Base-by-base conservation (phyloP, 2,329 filamentous ascomycete genomes). In the Diaporthe sp. region DNA sequence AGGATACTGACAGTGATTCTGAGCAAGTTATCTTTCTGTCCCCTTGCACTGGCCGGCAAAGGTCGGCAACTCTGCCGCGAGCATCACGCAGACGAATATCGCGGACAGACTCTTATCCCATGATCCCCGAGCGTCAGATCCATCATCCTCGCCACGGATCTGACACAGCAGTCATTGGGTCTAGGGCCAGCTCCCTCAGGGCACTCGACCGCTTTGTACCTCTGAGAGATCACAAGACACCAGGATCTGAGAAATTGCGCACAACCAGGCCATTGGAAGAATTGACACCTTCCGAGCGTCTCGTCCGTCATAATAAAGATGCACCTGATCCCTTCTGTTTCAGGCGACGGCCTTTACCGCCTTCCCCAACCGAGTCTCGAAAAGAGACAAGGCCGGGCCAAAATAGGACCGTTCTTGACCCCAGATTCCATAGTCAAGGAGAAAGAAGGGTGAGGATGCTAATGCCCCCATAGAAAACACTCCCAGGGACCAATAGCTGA, bases 191-290 rank as follows among this genome's bases (percentile, higher is more conserved):
- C 17, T 80, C 79, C 10, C 47, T 82, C 15, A 80, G 79, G 12
- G 76, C 76, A 7, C 82, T 85, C 4, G 89, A 91, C 78, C 87
- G 90, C 63, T 91, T 90, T 77, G 83, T 91, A 6, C 87, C 89
- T 17, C 81, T 81, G 12, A 83, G 88, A 75, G 82, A 86, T 49
- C 76, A 79, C 20, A 76, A 77, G 0, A 81, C 83, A 25, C 80
- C 85, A 12, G 73, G 81, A 3, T 81, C 82, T 3, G 86, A 90
- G 71, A 87, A 85, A 68, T 89, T 88, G 76, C 85, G 84, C 65
- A 86, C 86, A 15, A 86, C 83, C 37, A 89, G 87, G 80, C 80
- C 82, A 15, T 78, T 84, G 2, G 80, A 85, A 25, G 82, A 86
- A 37, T 81, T 90, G 55, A 87, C 87, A 0, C 75, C 82, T 1